Evolutionary conservation across 2,329 filamentous ascomycete genomes (phyloP), one percentile per base, ranked within the genome.

Genomic region (Dactylellina parvicollis): DNA sequence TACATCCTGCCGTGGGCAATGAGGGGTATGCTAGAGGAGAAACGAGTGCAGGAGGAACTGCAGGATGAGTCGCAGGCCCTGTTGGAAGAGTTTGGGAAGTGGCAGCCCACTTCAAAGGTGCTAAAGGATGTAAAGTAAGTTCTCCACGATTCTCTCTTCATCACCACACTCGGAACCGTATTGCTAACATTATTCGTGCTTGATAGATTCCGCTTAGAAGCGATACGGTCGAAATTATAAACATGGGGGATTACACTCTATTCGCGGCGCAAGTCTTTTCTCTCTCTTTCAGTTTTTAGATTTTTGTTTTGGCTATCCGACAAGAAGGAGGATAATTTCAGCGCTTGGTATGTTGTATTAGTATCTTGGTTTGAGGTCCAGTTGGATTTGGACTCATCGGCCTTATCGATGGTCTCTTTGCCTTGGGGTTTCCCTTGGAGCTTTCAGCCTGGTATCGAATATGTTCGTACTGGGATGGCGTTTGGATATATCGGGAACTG

Each of bases 1-100:
- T 78, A 76, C 60, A 89, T 95, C 62, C 83, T 99, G 12, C 95
- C 95, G 0, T 99, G 96, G 89, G 94, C 95, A 34, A 95, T 99
- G 89, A 87, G 95, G 5, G 95, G 95, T 0, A 82, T 99, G 66
- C 82, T 99, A 1, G 95, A 98, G 79, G 95, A 99, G 80, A 90
- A 95, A 16, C 88, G 92, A 78, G 94, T 98, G 22, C 92, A 90
- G 80, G 91, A 87, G 20, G 90, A 96, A 79, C 82, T 96, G 16
- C 87, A 87, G 30, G 82, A 85, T 1, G 95, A 99, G 81, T 92
- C 92, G 4, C 86, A 87, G 72, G 87, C 92, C 78, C 81, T 99
- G 55, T 83, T 99, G n/a, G 84, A 84, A 71, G 88, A 96, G 80
- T 99, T 98, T 80, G 93, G 98, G 79, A 88, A 91, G 59, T 99